Evolutionary conservation across 805 yeast genomes (phyloP).

Genomic region (Kockiozyma suomiensis): DNA sequence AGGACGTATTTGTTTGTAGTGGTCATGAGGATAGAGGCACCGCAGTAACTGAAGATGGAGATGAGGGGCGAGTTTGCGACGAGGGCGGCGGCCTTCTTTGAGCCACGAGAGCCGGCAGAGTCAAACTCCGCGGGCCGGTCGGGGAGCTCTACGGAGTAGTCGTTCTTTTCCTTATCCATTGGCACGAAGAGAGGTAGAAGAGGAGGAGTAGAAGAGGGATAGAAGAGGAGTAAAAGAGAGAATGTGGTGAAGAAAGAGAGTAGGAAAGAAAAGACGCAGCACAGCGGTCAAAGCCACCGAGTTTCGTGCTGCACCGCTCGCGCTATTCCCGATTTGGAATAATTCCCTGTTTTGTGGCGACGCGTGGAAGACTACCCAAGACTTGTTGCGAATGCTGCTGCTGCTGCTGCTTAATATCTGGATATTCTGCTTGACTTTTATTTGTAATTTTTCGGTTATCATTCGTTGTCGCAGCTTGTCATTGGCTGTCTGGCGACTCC

Average conservation of each 20-base stretch:
- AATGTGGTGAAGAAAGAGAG: not conserved
- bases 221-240: not conserved
- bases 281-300: not conserved
- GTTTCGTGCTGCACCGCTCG: not conserved
- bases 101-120: conserved; percentile 9
- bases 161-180: conserved; percentile 33
- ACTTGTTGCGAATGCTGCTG: too few species aligned
- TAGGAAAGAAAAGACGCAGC: not conserved
- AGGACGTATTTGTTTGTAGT: conserved; percentile 95
- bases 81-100: conserved; percentile 13
- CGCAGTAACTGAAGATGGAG: conserved; percentile 61
- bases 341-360: not conserved
- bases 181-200: not conserved
- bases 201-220: not conserved
- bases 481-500: too few species aligned
- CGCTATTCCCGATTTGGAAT: not conserved
- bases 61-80: conserved; percentile 29
- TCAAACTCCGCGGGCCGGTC: conserved; percentile 25
- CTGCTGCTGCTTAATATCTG: too few species aligned
- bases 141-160: conserved; percentile 26
- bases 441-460: too few species aligned
- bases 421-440: too few species aligned
- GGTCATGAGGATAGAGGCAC: conserved; percentile 94
- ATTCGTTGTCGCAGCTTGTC: too few species aligned
- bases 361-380: not conserved